A percentile compares a stretch with the other conserved stretches of the same genome.
These are phyloP conservation scores for Penicillium sclerotigenum DNA, from an alignment of 2,329 filamentous ascomycete species.

Conservation along the genomic window DNA sequence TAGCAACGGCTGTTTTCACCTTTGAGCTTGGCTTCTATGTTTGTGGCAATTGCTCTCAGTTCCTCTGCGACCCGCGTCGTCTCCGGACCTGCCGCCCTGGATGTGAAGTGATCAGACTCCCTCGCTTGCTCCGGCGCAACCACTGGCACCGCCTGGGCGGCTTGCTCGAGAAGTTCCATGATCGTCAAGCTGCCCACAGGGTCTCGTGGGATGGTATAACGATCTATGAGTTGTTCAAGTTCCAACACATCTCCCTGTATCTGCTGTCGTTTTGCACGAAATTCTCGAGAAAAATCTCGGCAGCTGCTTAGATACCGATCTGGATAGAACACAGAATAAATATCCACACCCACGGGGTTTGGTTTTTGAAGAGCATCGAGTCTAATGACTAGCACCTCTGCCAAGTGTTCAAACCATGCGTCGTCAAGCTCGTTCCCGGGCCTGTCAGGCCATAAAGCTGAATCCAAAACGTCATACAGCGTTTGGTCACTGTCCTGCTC, in stretches of 20 bases:
- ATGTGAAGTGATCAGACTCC: conserved; percentile 11
- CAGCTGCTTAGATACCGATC: conserved; percentile 59
- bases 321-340: conserved; percentile 55
- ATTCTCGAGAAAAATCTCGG: conserved; percentile 45
- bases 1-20: conserved; percentile 23
- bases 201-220: conserved; percentile 27
- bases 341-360: conserved; percentile 45
- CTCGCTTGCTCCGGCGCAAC: conserved; percentile 25
- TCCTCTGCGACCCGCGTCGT: conserved; percentile 33
- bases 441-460: conserved; percentile 48
- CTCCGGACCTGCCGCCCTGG: conserved; percentile 21
- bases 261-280: conserved; percentile 43
- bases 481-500: conserved; percentile 41
- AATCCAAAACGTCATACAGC: conserved; percentile 55
- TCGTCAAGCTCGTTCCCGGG: conserved; percentile 42
- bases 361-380: conserved; percentile 37
- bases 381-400: conserved; percentile 56
- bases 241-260: conserved; percentile 33
- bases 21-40: conserved; percentile 42
- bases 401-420: conserved; percentile 48
- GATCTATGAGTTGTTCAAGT: conserved; percentile 32
- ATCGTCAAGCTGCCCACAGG: conserved; percentile 23
- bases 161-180: conserved; percentile 36
- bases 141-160: conserved; percentile 31
- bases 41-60: conserved; percentile 36